Evolutionary conservation across 352 stramenopile species (phyloP).

Genomic region (Halophytophthora polymorphica): DNA sequence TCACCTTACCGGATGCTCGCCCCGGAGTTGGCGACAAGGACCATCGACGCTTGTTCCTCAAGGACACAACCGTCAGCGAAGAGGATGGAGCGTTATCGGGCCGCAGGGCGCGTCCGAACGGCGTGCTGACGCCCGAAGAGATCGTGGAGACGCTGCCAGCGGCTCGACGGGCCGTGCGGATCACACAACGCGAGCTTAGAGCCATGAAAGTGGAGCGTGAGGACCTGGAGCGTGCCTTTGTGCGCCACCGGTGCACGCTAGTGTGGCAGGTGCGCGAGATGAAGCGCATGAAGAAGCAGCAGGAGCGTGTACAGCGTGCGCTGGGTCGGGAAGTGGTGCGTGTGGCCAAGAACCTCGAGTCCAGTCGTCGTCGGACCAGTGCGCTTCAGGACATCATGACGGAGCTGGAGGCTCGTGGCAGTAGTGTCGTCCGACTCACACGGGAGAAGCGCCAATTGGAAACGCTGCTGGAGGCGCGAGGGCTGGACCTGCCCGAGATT

Average conservation of each 20-base stretch:
- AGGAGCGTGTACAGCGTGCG: slow-evolving; percentile 50
- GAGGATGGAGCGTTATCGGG: slow-evolving; percentile 21
- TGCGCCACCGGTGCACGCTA: slow-evolving; percentile 58
- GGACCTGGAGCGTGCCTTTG: slow-evolving; percentile 72
- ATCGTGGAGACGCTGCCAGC: slow-evolving; percentile 66
- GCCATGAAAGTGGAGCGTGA: slow-evolving; percentile 71
- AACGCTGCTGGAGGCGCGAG: slow-evolving; percentile 38
- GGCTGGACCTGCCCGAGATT: slow-evolving; percentile 45
- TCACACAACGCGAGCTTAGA: slow-evolving; percentile 69
- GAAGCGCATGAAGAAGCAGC: slow-evolving; percentile 68
- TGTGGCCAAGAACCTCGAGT: slow-evolving; percentile 59
- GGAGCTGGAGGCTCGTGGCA: slow-evolving; percentile 63
- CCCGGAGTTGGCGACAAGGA: slow-evolving; percentile 19
- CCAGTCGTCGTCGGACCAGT: slow-evolving; percentile 64
- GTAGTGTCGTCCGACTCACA: slow-evolving; percentile 47
- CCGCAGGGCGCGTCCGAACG: slow-evolving; percentile 33
- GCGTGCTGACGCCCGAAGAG: slow-evolving; percentile 67
- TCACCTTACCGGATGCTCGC: slow-evolving; percentile 13
- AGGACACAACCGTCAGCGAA: slow-evolving; percentile 27
- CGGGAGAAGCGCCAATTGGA: slow-evolving; percentile 65
- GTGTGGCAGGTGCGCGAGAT: slow-evolving; percentile 66
- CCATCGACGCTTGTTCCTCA: slow-evolving; percentile 21
- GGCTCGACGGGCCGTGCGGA: slow-evolving; percentile 61
- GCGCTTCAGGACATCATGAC: slow-evolving; percentile 81
- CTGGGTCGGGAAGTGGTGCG: slow-evolving; percentile 41